Conservation (phyloP, 768 basidiomycete species). For the Leccinellum albellum region DNA sequence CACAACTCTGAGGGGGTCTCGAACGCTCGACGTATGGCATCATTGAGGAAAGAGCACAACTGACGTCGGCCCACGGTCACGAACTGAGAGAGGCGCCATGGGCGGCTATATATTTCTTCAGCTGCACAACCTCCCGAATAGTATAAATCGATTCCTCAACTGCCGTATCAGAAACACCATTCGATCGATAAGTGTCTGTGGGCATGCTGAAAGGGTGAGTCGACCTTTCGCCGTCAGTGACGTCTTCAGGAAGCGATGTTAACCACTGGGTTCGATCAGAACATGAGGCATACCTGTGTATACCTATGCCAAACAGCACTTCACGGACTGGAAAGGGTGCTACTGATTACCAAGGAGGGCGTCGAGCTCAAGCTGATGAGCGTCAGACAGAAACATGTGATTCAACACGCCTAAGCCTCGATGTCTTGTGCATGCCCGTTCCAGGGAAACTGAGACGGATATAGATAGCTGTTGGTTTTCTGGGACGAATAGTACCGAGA, state of each 20-base stretch:
- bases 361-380: constrained; percentile 1
- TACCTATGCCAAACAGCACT: not conserved
- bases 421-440: constrained; percentile 3
- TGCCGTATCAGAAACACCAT: constrained; percentile 2
- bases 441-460: constrained; percentile 7
- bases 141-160: not conserved
- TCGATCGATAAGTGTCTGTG: constrained; percentile 11
- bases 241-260: constrained; percentile 11
- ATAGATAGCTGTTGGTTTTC: constrained; percentile 10
- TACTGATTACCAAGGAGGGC: constrained; percentile 1
- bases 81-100: constrained; percentile 1
- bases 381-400: constrained; percentile 7
- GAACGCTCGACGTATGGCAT: constrained; percentile 10
- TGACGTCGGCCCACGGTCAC: not conserved
- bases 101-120: constrained; percentile 14
- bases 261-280: not conserved
- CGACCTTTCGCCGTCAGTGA: constrained; percentile 3
- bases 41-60: not conserved
- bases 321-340: constrained; percentile 1
- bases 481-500: not conserved
- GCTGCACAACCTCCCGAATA: not conserved
- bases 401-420: constrained; percentile 15
- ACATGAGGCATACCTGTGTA: constrained; percentile 15
- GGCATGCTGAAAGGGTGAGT: constrained; percentile 19
- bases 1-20: not conserved